Conservation (phyloP, 495 filamentous ascomycete species). For the Penicillium waksmanii region DNA sequence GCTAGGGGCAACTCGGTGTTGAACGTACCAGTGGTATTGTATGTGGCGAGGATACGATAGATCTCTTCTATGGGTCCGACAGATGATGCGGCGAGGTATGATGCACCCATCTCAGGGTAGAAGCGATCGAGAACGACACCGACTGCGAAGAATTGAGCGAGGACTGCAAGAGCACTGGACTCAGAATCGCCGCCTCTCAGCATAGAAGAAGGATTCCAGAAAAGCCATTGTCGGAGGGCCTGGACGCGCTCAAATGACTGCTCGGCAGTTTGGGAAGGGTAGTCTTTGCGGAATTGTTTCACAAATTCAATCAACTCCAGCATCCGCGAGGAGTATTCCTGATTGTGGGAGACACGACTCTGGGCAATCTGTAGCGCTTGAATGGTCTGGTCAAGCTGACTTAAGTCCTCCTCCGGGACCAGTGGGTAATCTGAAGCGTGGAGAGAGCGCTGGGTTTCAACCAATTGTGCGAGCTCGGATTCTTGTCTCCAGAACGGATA, state of each 20-base stretch:
- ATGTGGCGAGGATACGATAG: slow-evolving; percentile 53
- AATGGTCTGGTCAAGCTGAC: slow-evolving; percentile 61
- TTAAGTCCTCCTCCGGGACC: slow-evolving; percentile 65
- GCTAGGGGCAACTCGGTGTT: slow-evolving; percentile 41
- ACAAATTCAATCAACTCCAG: slow-evolving; percentile 82
- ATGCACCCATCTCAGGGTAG: slow-evolving; percentile 86
- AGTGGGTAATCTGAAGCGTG: slow-evolving; percentile 56
- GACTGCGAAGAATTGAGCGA: slow-evolving; percentile 90
- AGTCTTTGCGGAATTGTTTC: slow-evolving; percentile 73
- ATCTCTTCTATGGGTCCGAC: slow-evolving; percentile 79
- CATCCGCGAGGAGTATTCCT: slow-evolving; percentile 73
- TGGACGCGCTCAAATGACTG: slow-evolving; percentile 88
- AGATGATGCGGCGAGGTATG: slow-evolving; percentile 79
- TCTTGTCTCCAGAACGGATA: slow-evolving; percentile 83
- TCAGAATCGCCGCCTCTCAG: slow-evolving; percentile 55
- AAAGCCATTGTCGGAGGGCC: slow-evolving; percentile 85
- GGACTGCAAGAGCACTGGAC: slow-evolving; percentile 54
- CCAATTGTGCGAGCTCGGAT: slow-evolving; percentile 81
- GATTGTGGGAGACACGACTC: slow-evolving; percentile 68
- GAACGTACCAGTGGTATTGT: slow-evolving; percentile 41
- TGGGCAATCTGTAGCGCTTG: slow-evolving; percentile 67
- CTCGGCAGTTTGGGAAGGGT: slow-evolving; percentile 71
- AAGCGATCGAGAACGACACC: slow-evolving; percentile 86
- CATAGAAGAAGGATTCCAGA: slow-evolving; percentile 87
- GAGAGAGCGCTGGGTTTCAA: slow-evolving; percentile 64